A percentile compares a stretch with the other conserved stretches of the same genome.
phyloP scores from a whole-genome alignment of 495 filamentous ascomycete species.

The Daldinia vernicosa region DNA sequence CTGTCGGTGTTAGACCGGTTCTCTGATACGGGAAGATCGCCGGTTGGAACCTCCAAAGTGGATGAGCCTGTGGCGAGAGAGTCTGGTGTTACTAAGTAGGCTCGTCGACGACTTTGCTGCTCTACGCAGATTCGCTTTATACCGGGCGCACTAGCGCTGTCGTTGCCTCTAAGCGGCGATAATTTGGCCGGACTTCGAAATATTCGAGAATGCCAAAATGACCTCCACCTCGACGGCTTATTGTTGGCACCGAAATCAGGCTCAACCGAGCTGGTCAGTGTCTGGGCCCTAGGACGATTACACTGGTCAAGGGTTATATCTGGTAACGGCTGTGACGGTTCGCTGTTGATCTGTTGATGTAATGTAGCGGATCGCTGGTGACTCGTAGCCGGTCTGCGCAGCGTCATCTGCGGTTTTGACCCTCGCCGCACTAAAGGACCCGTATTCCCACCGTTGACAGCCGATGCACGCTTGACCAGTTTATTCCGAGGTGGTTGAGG shows the following conservation, averaged over 20 bases:
- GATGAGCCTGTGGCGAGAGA: conserved; percentile 31
- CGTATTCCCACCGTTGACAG: conserved; percentile 61
- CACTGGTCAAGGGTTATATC: conserved; percentile 51
- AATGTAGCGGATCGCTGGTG: conserved; percentile 82
- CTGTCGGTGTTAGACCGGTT: conserved; percentile 28
- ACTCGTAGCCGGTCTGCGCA: conserved; percentile 85
- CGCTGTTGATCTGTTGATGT: conserved; percentile 56
- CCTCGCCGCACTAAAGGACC: conserved; percentile 48
- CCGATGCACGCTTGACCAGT: conserved; percentile 82
- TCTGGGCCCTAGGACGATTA: conserved; percentile 40
- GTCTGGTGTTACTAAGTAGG: conserved; percentile 39
- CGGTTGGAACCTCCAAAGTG: conserved; percentile 22
- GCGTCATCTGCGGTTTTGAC: conserved; percentile 64
- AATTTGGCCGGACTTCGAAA: conserved; percentile 25
- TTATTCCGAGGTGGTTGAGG: conserved; percentile 76
- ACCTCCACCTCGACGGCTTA: conserved; percentile 52
- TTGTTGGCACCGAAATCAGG: conserved; percentile 17
- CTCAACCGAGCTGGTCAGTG: conserved; percentile 26
- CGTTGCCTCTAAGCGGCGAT: conserved; percentile 26
- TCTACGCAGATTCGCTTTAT: conserved; percentile 40
- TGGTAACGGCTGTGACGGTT: conserved; percentile 37
- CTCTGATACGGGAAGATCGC: conserved; percentile 6
- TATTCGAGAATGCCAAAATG: conserved; percentile 56
- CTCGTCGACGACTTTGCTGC: conserved; percentile 25
- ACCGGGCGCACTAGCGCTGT: conserved; percentile 18